A percentile compares a stretch with the other conserved stretches of the same genome.
phyloP scores from a whole-genome alignment of 2,329 filamentous ascomycete species.

The Dactylellina sp. region DNA sequence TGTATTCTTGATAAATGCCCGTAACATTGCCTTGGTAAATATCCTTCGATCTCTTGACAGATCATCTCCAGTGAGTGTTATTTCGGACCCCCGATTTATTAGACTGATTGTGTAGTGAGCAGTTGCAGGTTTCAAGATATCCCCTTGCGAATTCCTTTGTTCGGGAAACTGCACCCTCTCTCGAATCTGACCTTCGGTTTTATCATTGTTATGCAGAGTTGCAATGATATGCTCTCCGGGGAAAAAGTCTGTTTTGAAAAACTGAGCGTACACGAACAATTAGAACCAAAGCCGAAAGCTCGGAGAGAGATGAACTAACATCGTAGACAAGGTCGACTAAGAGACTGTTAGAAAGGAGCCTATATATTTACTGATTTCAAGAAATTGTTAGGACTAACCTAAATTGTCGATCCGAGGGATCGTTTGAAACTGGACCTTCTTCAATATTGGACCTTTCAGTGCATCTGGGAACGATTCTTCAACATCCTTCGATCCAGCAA shows the following conservation, averaged over 20 bases:
- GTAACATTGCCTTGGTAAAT: constrained; percentile 93
- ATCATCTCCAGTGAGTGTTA: constrained; percentile 69
- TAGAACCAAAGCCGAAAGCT: background rate
- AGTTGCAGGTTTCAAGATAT: constrained; percentile 71
- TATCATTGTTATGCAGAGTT: constrained; percentile 75
- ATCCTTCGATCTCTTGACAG: constrained; percentile 87
- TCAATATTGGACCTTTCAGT: constrained; percentile 88
- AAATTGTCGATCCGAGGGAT: constrained; percentile 88
- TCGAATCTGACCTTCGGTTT: constrained; percentile 78
- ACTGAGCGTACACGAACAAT: constrained; percentile 43
- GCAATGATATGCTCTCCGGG: constrained; percentile 86
- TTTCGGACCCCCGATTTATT: constrained; percentile 77
- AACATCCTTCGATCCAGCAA: constrained; percentile 84
- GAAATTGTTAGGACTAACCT: constrained; percentile 65
- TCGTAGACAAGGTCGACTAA: constrained; percentile 76
- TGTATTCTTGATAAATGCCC: constrained; percentile 94
- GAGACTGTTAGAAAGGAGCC: constrained; percentile 31
- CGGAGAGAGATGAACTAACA: constrained; percentile 61
- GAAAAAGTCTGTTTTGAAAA: constrained; percentile 91
- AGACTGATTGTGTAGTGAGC: constrained; percentile 85
- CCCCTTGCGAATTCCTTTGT: constrained; percentile 63
- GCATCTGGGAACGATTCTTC: constrained; percentile 92
- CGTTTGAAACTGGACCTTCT: constrained; percentile 90
- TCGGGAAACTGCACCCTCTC: constrained; percentile 84
- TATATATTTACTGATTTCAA: background rate